A percentile compares a stretch with the other conserved stretches of the same genome.
phyloP scores from a whole-genome alignment of 1,284 basidiomycete genomes.

The Ustilago vetiveriae region DNA sequence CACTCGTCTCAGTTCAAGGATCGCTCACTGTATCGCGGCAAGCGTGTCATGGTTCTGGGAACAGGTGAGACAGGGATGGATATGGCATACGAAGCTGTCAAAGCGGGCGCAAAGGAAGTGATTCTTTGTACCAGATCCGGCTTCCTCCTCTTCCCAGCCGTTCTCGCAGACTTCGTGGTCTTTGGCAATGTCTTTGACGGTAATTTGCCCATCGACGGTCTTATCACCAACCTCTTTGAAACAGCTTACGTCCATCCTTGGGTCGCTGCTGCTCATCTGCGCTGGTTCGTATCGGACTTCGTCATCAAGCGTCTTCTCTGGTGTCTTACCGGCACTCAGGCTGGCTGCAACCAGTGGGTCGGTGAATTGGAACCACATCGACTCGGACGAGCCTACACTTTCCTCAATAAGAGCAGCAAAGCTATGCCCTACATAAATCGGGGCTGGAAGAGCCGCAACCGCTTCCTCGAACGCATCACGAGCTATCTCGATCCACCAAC shows the following conservation, averaged over 20 bases:
- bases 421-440: constrained; percentile 68
- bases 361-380: constrained; percentile 74
- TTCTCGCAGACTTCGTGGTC: constrained; percentile 74
- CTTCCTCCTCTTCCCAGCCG: constrained; percentile 74
- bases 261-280: constrained; percentile 72
- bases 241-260: constrained; percentile 71
- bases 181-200: constrained; percentile 71
- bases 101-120: constrained; percentile 72
- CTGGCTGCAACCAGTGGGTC: constrained; percentile 77
- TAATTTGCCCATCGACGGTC: constrained; percentile 73
- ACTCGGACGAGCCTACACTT: constrained; percentile 72
- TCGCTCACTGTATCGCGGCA: constrained; percentile 50
- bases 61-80: constrained; percentile 77
- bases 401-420: constrained; percentile 68
- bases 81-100: constrained; percentile 72
- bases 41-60: constrained; percentile 53
- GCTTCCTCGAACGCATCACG: constrained; percentile 59
- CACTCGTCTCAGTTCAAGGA: constrained; percentile 58
- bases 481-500: constrained; percentile 69
- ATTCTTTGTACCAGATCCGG: constrained; percentile 72
- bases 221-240: constrained; percentile 73
- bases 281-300: constrained; percentile 76
- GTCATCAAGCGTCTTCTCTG: constrained; percentile 75
- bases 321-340: constrained; percentile 74
- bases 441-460: constrained; percentile 70